Evolutionary conservation across 495 filamentous ascomycete species (phyloP).

Genomic region (Daldinia grandis): DNA sequence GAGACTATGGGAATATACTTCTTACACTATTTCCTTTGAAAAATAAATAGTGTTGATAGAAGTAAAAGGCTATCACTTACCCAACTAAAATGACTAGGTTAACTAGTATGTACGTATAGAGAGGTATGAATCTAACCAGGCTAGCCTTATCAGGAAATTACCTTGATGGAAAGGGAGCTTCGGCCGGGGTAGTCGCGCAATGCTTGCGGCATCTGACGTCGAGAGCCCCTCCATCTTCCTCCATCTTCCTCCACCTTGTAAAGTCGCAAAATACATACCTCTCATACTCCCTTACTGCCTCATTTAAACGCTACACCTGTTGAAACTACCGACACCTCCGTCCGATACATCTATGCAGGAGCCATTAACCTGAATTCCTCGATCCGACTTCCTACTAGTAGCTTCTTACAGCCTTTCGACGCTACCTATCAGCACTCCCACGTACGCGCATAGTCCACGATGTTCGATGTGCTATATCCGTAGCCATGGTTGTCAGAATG

Average conservation of each 20-base stretch:
- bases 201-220: conserved; percentile 28
- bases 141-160: conserved; percentile 18
- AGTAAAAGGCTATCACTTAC: no score
- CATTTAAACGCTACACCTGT: background rate
- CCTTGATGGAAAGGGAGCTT: conserved; percentile 15
- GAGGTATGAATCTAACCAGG: no score
- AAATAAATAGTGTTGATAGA: no score
- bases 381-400: background rate
- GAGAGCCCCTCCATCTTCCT: conserved; percentile 35
- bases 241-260: background rate
- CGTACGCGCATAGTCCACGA: conserved; percentile 2
- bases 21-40: no score
- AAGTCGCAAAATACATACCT: background rate
- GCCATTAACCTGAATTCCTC: background rate
- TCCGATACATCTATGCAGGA: background rate
- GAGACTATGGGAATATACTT: no score
- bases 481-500: conserved; percentile 30
- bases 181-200: conserved; percentile 21
- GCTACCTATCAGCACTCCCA: background rate
- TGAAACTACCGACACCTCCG: background rate
- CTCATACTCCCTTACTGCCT: background rate
- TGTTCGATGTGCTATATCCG: conserved; percentile 9
- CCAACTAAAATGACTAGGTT: no score
- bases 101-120: no score
- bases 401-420: background rate